Base-by-base conservation (phyloP, 495 filamentous ascomycete species). In the Monascus purpureus region DNA sequence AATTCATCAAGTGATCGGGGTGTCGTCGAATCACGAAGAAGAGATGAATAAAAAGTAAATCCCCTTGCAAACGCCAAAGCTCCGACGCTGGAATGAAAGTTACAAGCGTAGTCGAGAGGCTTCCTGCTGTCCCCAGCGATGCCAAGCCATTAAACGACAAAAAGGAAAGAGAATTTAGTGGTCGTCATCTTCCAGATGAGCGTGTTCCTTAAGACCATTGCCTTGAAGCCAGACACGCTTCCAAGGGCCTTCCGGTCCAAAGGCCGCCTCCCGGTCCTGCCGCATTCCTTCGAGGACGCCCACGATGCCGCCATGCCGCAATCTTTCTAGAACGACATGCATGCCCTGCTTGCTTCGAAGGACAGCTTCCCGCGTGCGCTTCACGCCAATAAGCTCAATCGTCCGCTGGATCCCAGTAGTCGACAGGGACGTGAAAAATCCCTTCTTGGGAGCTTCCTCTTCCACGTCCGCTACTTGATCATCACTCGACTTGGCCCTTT, bases 291-390 rank as follows among this genome's bases (percentile, higher is more conserved):
- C 88, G 25, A 90, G 56, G 12, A 95, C 80, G 13, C 73, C 82
- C 16, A 87, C 80, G 24, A 95, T 72, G 8, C 93, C 82, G 8
- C 86, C 82, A 32, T 67, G 63, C 33, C 90, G 72, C 40, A 96
- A 50, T 22, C 90, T 70, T 53, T 92, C 82, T 15, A 99, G 65
- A 11, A 99, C 88, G 26, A 95, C 73, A 34, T 78, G 81, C 90
- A 99, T 95, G 12, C 92, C 90, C 49, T 95, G 77, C 43, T 86
- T 83, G 49, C 82, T 87, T 49, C 87, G 92, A 33, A 78, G 63
- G 33, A 96, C 63, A 25, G 85, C 82, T 37, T 85, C 80, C 29
- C 76, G 68, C 32, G 90, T 92, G 34, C 84, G 75, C 36, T 74
- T 82, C 29, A 88, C 67, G 0, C 83, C 87, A 27, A 96, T 82